Evolutionary conservation across 352 stramenopile genomes (phyloP).

Genomic region (Ophiocytium majus): DNA sequence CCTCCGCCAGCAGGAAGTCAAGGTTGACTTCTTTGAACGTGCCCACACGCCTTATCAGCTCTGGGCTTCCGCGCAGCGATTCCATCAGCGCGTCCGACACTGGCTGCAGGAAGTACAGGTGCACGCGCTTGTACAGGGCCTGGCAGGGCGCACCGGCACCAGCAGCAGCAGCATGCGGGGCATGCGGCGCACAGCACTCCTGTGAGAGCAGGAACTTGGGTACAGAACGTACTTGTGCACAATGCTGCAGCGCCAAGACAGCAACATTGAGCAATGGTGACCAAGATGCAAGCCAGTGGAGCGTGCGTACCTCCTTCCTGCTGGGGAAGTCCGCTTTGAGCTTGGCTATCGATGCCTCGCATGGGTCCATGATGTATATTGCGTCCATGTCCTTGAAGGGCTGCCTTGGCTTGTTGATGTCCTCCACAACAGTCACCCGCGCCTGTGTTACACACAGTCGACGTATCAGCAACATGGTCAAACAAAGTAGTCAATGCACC

Average conservation of each 20-base stretch:
- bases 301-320: conserved; percentile 54
- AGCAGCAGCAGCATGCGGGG: too few species aligned
- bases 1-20: conserved; percentile 90
- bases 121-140: conserved; percentile 85
- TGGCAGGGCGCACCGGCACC: too few species aligned
- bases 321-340: conserved; percentile 64
- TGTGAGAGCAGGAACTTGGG: too few species aligned
- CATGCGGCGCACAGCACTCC: too few species aligned
- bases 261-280: too few species aligned
- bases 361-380: conserved; percentile 90
- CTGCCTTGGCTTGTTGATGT: conserved; percentile 80
- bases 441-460: too few species aligned
- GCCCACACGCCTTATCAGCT: conserved; percentile 60
- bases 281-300: too few species aligned
- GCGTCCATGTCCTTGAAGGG: conserved; percentile 92
- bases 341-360: conserved; percentile 67
- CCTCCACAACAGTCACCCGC: conserved; percentile 91
- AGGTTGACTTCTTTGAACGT: conserved; percentile 89
- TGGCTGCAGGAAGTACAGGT: conserved; percentile 91
- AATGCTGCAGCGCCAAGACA: too few species aligned
- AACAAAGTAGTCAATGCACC: too few species aligned
- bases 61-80: conserved; percentile 62
- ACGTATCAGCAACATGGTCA: too few species aligned
- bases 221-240: too few species aligned
- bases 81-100: conserved; percentile 73